Base-by-base conservation (phyloP, 148 eudicot genomes). In the Limonium bicolor region DNA sequence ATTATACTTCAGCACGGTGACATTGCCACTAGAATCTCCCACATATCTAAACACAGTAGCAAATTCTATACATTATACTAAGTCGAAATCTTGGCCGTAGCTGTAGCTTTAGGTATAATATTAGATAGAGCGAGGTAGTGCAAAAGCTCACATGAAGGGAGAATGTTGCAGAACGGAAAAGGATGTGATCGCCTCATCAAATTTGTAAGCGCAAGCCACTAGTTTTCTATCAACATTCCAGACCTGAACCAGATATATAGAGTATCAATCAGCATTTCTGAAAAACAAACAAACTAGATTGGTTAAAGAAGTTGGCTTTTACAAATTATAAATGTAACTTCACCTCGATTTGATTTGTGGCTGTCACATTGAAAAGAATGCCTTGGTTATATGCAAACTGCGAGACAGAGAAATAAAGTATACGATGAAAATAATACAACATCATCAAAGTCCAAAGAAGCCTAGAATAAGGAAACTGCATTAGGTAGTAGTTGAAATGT, bases 371-470 rank as follows among this genome's bases (percentile, higher is more conserved):
- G 25, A 90, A 46, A 64, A 90, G 87, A 66, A 78, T 36, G 38
- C 85, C 78, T 59, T 69, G 62, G 61, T 73, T 81, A 65, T 81
- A 76, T 9, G 78, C 48, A 61, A 90, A 85, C 99, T 90, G 70
- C 37, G 62, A 51, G 38, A 60, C 14, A 34, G 46, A 44, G 37
- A 39, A 56, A 28, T n/a, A n/a, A n/a, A n/a, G n/a, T n/a, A n/a
- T n/a, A n/a, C n/a, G n/a, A n/a, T n/a, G n/a, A n/a, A n/a, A n/a
- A n/a, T n/a, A n/a, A n/a, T n/a, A n/a, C n/a, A n/a, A n/a, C n/a
- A n/a, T n/a, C n/a, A n/a, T n/a, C n/a, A n/a, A n/a, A n/a, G n/a
- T n/a, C n/a, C n/a, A n/a, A n/a, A n/a, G n/a, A n/a, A n/a, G n/a
- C n/a, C n/a, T n/a, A n/a, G n/a, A n/a, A n/a, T n/a, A n/a, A n/a